phyloP scores from a whole-genome alignment of 495 filamentous ascomycete species.

The Xylaria palmicola region DNA sequence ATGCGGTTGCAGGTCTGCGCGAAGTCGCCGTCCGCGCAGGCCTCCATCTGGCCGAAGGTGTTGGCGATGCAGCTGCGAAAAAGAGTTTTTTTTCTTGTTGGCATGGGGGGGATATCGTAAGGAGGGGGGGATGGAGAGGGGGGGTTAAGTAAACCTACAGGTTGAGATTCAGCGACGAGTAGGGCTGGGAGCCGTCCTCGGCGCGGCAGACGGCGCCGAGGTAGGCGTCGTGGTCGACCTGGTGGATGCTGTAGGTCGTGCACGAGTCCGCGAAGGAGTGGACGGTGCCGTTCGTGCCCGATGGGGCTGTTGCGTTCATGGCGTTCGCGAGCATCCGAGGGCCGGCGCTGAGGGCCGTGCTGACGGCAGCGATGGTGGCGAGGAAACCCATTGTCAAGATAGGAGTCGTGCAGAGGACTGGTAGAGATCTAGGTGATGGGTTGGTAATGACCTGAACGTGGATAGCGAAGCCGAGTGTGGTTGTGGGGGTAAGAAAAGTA shows the following conservation, averaged over 20 bases:
- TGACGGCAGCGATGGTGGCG: not conserved
- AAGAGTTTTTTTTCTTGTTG: not conserved
- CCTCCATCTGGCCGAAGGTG: not conserved
- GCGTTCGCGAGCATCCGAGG: not conserved
- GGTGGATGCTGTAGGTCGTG: not conserved
- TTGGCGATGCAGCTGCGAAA: constrained; percentile 5
- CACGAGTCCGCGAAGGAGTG: constrained; percentile 1
- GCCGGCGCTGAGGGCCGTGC: not conserved
- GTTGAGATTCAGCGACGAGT: constrained; percentile 4
- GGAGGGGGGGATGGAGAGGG: not conserved
- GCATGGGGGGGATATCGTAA: not conserved
- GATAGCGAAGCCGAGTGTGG: no score
- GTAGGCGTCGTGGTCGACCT: not conserved
- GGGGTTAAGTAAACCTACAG: not conserved
- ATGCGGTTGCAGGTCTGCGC: constrained; percentile 7
- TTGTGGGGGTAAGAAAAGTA: no score
- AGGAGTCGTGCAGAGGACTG: not conserved
- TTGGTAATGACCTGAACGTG: not conserved
- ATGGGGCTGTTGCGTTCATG: not conserved
- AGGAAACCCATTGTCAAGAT: constrained; percentile 2
- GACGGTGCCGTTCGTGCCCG: not conserved
- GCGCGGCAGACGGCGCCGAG: not conserved
- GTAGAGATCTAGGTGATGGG: not conserved
- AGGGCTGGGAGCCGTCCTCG: not conserved
- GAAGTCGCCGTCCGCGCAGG: constrained; percentile 5